phyloP scores from a whole-genome alignment of 495 filamentous ascomycete species.

The Penicillium taxi region DNA sequence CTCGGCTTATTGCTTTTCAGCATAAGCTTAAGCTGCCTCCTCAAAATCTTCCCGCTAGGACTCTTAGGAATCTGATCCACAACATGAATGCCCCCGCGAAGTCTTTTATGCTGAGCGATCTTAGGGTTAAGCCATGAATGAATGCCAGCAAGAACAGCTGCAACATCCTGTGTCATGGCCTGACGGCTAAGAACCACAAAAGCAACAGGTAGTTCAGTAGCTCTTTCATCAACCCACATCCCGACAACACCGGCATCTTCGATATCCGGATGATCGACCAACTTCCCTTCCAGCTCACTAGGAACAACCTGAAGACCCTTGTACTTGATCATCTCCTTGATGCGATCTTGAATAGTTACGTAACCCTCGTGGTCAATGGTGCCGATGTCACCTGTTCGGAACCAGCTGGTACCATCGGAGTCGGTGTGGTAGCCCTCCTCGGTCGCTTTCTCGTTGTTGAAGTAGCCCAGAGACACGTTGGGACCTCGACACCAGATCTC shows the following conservation, averaged over 20 bases:
- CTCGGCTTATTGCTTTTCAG: slow-evolving; percentile 15
- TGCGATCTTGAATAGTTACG: slow-evolving; percentile 57
- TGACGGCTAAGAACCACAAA: slow-evolving; percentile 51
- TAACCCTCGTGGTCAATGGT: slow-evolving; percentile 45
- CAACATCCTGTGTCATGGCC: slow-evolving; percentile 25
- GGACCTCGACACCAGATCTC: slow-evolving; percentile 53
- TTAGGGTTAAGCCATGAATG: slow-evolving; percentile 38
- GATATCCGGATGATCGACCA: slow-evolving; percentile 57
- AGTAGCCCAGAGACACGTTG: slow-evolving; percentile 59
- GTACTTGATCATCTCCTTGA: slow-evolving; percentile 79
- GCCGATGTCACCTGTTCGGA: slow-evolving; percentile 51
- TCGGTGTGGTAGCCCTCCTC: slow-evolving; percentile 46
- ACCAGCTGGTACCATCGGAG: slow-evolving; percentile 43
- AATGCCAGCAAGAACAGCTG: slow-evolving; percentile 20
- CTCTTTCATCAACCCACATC: slow-evolving; percentile 50
- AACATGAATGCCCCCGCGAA: slow-evolving; percentile 68
- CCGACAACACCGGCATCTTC: slow-evolving; percentile 67
- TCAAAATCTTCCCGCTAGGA: slow-evolving; percentile 70
- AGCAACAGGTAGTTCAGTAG: slow-evolving; percentile 67
- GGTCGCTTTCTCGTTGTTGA: slow-evolving; percentile 57
- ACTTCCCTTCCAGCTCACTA: slow-evolving; percentile 65
- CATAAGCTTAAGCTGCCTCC: slow-evolving; percentile 48
- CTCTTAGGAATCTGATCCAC: slow-evolving; percentile 70
- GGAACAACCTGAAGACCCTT: slow-evolving; percentile 70
- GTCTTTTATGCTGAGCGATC: slow-evolving; percentile 57